Conservation (phyloP, 2,329 filamentous ascomycete genomes). For the Aspergillus fijiensis region DNA sequence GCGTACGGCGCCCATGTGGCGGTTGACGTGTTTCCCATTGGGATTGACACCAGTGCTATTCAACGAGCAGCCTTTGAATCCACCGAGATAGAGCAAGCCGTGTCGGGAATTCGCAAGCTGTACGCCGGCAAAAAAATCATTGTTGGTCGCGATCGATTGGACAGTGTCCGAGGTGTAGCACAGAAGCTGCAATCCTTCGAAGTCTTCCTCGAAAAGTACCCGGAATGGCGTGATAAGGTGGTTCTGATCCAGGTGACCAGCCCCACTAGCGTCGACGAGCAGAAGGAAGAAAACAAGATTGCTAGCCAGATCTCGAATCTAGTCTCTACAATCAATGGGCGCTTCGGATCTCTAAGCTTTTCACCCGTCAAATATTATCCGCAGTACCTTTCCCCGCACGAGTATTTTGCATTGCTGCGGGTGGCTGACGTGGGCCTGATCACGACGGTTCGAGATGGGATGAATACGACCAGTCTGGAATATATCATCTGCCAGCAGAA, state of each 20-base stretch:
- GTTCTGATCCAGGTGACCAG: conserved; percentile 95
- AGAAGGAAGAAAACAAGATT: conserved; percentile 77
- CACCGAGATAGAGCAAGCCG: conserved; percentile 68
- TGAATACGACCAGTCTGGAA: conserved; percentile 96
- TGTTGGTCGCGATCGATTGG: conserved; percentile 88
- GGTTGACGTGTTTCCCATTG: conserved; percentile 91
- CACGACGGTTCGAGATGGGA: conserved; percentile 91
- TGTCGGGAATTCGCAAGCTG: conserved; percentile 68
- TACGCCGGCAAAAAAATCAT: conserved; percentile 94
- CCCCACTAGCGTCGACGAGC: conserved; percentile 75
- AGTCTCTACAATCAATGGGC: conserved; percentile 86
- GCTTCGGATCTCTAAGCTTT: conserved; percentile 83
- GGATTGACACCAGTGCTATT: conserved; percentile 82
- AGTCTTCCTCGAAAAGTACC: conserved; percentile 83
- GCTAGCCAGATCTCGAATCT: conserved; percentile 87
- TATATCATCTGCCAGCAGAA: conserved; percentile 92
- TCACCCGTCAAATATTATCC: conserved; percentile 92
- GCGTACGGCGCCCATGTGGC: conserved; percentile 86
- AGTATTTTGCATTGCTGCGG: conserved; percentile 92
- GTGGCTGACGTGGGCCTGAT: conserved; percentile 90
- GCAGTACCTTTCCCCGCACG: conserved; percentile 83
- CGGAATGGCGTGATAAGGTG: conserved; percentile 87
- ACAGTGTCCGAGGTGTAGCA: conserved; percentile 88
- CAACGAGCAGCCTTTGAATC: conserved; percentile 71
- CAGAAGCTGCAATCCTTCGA: conserved; percentile 96